Base-by-base conservation (phyloP, 176 grass and related monocot species). In the Rhynchospora tenuis region DNA sequence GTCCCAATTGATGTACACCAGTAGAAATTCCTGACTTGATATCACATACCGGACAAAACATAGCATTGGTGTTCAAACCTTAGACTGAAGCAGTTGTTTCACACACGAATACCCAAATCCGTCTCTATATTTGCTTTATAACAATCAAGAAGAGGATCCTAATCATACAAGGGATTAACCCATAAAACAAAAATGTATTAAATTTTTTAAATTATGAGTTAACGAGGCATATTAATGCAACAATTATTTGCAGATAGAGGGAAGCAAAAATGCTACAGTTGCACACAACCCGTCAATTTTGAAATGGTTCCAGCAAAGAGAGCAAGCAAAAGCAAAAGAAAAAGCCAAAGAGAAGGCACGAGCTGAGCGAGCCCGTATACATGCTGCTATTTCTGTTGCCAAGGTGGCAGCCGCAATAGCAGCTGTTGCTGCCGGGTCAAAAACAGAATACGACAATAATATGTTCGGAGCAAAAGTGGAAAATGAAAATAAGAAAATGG, bases 341-440 rank as follows among this genome's bases (percentile, higher is more conserved):
- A 93, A 84, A 42, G 80, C 68, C 43, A 98, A 95, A 89, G 93
- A 95, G 91, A 98, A 93, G 86, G 88, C 86, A 64, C 88, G 96
- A 6, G 86, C 85, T 0, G 91, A 99, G 47, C 91, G 71, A 74
- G 97, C 97, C n/a, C 86, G 63, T 27, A 80, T 93, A 57, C 93
- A 99, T n/a, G 91, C 97, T 9, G 86, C 83, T 52, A 86, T 99
- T 24, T 95, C 97, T 1, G 97, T 99, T 56, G 93, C 93, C 16
- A 84, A 84, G 15, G 91, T 99, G 11, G 91, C 97, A 0, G 91
- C 93, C 7, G 96, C 93, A 11, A 88, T 99, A 2, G 91, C 96
- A 6, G 84, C 93, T 20, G 87, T 92, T 7, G 85, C 91, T 77
- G 47, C 89, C 3, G 86, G 84, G 61, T 70, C 89, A 65, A 93